Conservation (phyloP, 345 rosid genomes). For the Eucalyptus urophylla region DNA sequence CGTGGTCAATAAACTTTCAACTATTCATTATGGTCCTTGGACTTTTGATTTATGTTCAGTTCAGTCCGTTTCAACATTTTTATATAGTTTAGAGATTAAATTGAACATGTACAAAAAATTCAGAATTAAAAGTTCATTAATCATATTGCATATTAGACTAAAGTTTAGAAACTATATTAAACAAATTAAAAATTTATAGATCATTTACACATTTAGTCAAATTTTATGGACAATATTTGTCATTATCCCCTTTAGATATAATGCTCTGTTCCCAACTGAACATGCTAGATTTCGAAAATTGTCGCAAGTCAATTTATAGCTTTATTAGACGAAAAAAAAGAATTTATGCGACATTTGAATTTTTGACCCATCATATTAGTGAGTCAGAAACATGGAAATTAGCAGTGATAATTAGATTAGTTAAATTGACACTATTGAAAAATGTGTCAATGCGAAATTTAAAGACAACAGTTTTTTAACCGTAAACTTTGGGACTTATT, state of each 20-base stretch:
- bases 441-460: too few relatives aligned
- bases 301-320: neutral
- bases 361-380: too few relatives aligned
- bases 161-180: fast-evolving
- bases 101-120: fast-evolving
- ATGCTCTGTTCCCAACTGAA: fast-evolving
- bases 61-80: fast-evolving
- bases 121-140: too few relatives aligned
- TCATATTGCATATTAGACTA: fast-evolving
- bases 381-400: too few relatives aligned
- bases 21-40: fast-evolving
- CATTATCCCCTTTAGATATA: too few relatives aligned
- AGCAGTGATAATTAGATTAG: too few relatives aligned
- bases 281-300: neutral
- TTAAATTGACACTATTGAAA: too few relatives aligned
- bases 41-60: fast-evolving
- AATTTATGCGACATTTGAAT: fast-evolving
- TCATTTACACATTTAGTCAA: fast-evolving
- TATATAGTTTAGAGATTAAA: fast-evolving
- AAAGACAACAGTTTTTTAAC: too few relatives aligned
- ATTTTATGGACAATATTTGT: too few relatives aligned
- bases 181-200: too few relatives aligned
- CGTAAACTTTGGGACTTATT: too few relatives aligned
- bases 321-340: fast-evolving
- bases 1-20: fast-evolving